Evolutionary conservation across 2,329 filamentous ascomycete genomes (phyloP), one percentile per base, ranked within the genome.

Genomic region (Fusarium oligoseptatum): DNA sequence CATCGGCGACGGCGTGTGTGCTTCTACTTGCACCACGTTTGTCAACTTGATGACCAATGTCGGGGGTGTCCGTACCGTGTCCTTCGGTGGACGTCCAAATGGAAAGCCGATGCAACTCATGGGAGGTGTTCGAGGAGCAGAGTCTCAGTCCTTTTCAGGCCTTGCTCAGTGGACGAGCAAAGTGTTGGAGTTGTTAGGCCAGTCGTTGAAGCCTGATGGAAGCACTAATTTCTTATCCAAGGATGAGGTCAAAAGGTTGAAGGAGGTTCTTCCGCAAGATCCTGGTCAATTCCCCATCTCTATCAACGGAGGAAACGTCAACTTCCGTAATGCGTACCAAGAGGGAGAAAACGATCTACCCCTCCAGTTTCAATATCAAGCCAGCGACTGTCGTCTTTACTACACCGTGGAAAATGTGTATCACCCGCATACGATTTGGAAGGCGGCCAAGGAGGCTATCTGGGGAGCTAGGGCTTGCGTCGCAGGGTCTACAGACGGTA

Each of bases 291-390:
- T 67, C 20, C 65, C 60, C 2, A 29, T 67, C 9, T 8, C 22
- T 6, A 50, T 67, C 7, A 41, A 36, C 1, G 37, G 41, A 4
- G 66, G 60, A 17, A 27, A 27, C 2, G 58, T 73, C 10, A 73
- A 73, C 39, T 29, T 57, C 6, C 37, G 32, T 0, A 73, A 61
- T 15, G 52, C 63, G 14, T 73, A 73, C 10, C 61, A 48, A 4
- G 27, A 57, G 8, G 63, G 70, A 3, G 50, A 67, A 2, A 32
- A 65, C 1, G 56, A 57, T 4, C 45, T 67, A 0, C 69, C 71
- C 2, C 55, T 73, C 2, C 71, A 73, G 27, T 73, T 73, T n/a
- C 48, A 66, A 29, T 73, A 73, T 22, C 63, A 73, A 12, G 71
- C 71, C 12, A 70, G 60, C 1, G 70, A 73, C 3, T 69, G 71